Base-by-base conservation (phyloP, 1,284 basidiomycete species). In the Sanghuangporus weigelae region DNA sequence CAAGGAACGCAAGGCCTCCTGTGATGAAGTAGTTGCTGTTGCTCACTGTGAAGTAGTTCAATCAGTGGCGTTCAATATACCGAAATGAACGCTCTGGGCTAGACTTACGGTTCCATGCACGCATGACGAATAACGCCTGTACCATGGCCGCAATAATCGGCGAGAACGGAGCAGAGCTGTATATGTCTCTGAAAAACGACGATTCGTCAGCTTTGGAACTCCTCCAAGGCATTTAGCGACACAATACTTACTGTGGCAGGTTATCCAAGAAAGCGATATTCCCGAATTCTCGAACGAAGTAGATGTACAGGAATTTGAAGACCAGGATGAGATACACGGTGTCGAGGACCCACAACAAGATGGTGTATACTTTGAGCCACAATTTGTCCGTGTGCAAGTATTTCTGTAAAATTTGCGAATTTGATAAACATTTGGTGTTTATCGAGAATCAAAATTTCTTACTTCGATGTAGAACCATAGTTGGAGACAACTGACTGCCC, bases 381-480 rank as follows among this genome's bases (percentile, higher is more conserved):
- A 42, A n/a, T 23, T 51, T 60, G n/a, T 60, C 59, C 19, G 48
- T 60, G 16, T 53, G 50, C 16, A 23, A 7, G n/a, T 60, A 53
- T 60, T 60, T 60, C 59, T 60, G 55, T 35, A 2, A 55, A 36
- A 44, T 12, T 14, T 14, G 8, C 42, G 12, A 12, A 19, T 6
- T 19, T 14, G 42, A 14, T 44, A 14, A 44, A 12, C 7, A 14
- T 44, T 44, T 44, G 12, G 42, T 44, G 2, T 14, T 44, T 14
- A 19, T 7, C 8, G 19, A 19, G 19, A 12, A 44, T 44, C 7
- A 26, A 26, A 50, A n/a, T 19, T 23, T 8, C n/a, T 21, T 39
- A 58, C 64, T 42, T 62, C 53, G 48, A 40, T 57, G 56, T 62
- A 62, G 60, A 57, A 62, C 19, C 53, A 62, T 36, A 62, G 21